phyloP scores from a whole-genome alignment of 1,139 yeast genomes.

The Trichomonascaceae sp. region DNA sequence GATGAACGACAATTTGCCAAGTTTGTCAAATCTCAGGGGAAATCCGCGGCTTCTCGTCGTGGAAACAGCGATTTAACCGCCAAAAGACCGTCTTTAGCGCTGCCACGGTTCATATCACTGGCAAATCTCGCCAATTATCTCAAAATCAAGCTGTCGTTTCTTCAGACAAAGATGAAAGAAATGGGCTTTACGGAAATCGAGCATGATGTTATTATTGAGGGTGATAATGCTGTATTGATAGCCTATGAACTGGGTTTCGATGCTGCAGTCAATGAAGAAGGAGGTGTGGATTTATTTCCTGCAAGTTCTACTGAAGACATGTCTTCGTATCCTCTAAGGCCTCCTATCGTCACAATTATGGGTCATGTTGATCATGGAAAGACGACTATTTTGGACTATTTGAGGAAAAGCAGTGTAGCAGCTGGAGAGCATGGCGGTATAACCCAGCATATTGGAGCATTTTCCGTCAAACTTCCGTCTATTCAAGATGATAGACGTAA shows the following conservation, averaged over 20 bases:
- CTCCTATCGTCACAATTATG: conserved; percentile 96
- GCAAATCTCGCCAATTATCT: conserved; percentile 70
- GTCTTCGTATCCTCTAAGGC: conserved; percentile 48
- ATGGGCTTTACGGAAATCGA: conserved; percentile 74
- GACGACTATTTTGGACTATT: conserved; percentile 82
- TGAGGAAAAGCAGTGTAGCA: conserved; percentile 79
- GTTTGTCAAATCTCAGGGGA: conserved; percentile 4
- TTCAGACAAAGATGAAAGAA: conserved; percentile 52
- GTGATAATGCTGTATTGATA: conserved; percentile 76
- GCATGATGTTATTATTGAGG: conserved; percentile 75
- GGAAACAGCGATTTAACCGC: conserved; percentile 18
- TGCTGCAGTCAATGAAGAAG: conserved; percentile 48
- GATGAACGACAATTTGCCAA: conserved; percentile 6
- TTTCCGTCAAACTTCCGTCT: conserved; percentile 70
- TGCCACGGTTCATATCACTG: conserved; percentile 71
- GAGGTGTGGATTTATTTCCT: conserved; percentile 58
- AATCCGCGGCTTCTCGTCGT: not conserved
- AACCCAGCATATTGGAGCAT: conserved; percentile 97
- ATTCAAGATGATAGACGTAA: conserved; percentile 45
- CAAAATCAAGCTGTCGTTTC: conserved; percentile 54
- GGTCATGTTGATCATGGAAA: conserved; percentile 99
- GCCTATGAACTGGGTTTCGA: conserved; percentile 87
- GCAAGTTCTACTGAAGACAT: conserved; percentile 37
- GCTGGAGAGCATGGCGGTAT: conserved; percentile 91
- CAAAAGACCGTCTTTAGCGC: conserved; percentile 35